Evolutionary conservation across 495 filamentous ascomycete genomes (phyloP).

Genomic region (Durotheca rogersii): DNA sequence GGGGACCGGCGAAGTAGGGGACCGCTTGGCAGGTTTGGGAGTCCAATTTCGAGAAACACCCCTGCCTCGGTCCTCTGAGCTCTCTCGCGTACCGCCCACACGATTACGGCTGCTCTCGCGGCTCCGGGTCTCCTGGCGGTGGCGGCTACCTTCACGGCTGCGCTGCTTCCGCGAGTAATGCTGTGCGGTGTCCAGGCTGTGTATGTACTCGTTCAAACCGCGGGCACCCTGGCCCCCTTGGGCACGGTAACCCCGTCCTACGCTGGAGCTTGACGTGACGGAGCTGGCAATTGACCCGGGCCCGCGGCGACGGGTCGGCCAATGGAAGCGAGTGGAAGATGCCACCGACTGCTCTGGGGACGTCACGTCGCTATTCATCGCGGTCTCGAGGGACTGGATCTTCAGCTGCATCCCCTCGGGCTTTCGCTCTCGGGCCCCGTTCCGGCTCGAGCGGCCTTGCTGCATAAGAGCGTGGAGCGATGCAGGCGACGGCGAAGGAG

Average conservation of each 20-base stretch:
- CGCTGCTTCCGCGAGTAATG: slow-evolving; percentile 59
- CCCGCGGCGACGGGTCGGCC: slow-evolving; percentile 48
- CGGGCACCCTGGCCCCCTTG: slow-evolving; percentile 49
- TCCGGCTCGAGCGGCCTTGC: slow-evolving; percentile 55
- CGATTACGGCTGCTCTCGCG: slow-evolving; percentile 55
- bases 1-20: slow-evolving; percentile 84
- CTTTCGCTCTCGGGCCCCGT: slow-evolving; percentile 77
- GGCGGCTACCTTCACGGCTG: slow-evolving; percentile 58
- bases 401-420: slow-evolving; percentile 79
- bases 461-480: slow-evolving; percentile 55
- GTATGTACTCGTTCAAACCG: slow-evolving; percentile 83
- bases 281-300: slow-evolving; percentile 51
- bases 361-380: slow-evolving; percentile 51
- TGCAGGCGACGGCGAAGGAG: slow-evolving; percentile 53
- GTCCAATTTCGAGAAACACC: slow-evolving; percentile 67
- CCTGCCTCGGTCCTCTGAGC: slow-evolving; percentile 68
- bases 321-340: slow-evolving; percentile 47
- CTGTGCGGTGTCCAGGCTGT: slow-evolving; percentile 76
- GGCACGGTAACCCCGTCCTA: slow-evolving; percentile 42
- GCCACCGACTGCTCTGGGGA: slow-evolving; percentile 52
- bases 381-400: slow-evolving; percentile 59
- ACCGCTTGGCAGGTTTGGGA: slow-evolving; percentile 71
- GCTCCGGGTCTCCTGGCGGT: slow-evolving; percentile 51
- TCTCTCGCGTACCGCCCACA: slow-evolving; percentile 55
- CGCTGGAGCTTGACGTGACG: slow-evolving; percentile 44